Evolutionary conservation across 768 basidiomycete species (phyloP).

Genomic region (Nevesoporus exiguus): DNA sequence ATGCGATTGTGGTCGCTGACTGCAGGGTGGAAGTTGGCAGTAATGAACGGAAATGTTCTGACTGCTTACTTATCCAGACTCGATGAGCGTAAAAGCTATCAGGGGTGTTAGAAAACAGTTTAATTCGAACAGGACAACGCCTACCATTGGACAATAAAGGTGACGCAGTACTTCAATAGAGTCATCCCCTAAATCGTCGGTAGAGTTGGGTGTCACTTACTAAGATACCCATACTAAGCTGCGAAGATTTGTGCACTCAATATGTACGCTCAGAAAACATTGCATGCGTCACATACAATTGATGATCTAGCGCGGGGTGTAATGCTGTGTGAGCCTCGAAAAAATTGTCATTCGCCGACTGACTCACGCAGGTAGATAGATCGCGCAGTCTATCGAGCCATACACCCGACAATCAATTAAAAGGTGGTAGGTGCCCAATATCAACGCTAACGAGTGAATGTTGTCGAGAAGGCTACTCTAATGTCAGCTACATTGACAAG

Average conservation of each 20-base stretch:
- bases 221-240: not conserved
- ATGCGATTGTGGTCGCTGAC: conserved; percentile 18
- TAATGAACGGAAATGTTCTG: too few species aligned
- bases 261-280: not conserved
- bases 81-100: conserved; percentile 26
- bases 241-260: not conserved
- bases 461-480: conserved; percentile 9
- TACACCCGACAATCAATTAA: conserved; percentile 13
- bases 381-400: not conserved
- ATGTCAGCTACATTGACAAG: not conserved
- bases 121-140: not conserved
- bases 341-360: not conserved
- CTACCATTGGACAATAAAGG: conserved; percentile 24
- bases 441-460: not conserved
- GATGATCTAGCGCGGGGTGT: not conserved
- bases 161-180: conserved; percentile 12
- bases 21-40: not conserved
- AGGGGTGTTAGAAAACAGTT: not conserved
- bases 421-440: not conserved
- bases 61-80: conserved; percentile 26
- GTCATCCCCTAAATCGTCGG: not conserved
- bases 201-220: conserved; percentile 2
- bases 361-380: conserved; percentile 9
- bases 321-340: not conserved
- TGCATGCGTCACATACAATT: not conserved